Percentiles rank a stretch among this genome's conserved stretches.
Conservation (phyloP, 257 asterid genomes). For the Vinca minor region DNA sequence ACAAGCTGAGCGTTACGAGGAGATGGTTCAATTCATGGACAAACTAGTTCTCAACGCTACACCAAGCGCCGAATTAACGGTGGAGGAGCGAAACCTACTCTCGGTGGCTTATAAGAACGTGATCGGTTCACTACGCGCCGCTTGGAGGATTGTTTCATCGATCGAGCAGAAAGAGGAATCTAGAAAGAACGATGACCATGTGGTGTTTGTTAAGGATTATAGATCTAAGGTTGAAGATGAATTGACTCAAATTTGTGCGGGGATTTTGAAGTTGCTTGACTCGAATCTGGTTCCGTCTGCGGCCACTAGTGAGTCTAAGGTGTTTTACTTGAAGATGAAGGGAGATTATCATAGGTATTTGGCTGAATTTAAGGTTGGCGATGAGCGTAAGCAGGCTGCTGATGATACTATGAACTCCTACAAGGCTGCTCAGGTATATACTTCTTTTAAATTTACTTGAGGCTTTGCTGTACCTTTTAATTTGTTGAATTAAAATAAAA, state of each 20-base stretch:
- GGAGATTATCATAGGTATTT: conserved; percentile 39
- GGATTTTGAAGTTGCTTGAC: conserved; percentile 34
- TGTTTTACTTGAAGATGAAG: conserved; percentile 45
- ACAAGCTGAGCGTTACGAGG: conserved; percentile 46
- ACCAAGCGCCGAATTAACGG: conserved; percentile 33
- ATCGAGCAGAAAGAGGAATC: conserved; percentile 48
- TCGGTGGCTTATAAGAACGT: conserved; percentile 51
- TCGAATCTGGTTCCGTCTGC: conserved; percentile 39
- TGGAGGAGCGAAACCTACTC: conserved; percentile 43
- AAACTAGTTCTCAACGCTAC: conserved; percentile 32
- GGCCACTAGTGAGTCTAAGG: conserved; percentile 32
- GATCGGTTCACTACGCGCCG: conserved; percentile 44
- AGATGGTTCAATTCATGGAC: conserved; percentile 49
- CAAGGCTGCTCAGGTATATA: conserved; percentile 40
- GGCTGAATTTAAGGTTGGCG: conserved; percentile 37
- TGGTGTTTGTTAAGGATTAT: conserved; percentile 32
- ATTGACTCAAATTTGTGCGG: conserved; percentile 30
- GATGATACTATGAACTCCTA: conserved; percentile 42
- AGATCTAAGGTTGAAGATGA: conserved; percentile 40
- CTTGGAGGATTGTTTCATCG: conserved; percentile 42
- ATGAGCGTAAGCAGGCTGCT: conserved; percentile 41
- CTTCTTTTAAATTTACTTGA: background rate
- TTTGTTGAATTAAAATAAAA: no score
- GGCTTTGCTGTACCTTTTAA: background rate
- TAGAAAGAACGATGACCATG: conserved; percentile 41